Conservation (phyloP, 805 yeast genomes). For the Lachancea cidri region DNA sequence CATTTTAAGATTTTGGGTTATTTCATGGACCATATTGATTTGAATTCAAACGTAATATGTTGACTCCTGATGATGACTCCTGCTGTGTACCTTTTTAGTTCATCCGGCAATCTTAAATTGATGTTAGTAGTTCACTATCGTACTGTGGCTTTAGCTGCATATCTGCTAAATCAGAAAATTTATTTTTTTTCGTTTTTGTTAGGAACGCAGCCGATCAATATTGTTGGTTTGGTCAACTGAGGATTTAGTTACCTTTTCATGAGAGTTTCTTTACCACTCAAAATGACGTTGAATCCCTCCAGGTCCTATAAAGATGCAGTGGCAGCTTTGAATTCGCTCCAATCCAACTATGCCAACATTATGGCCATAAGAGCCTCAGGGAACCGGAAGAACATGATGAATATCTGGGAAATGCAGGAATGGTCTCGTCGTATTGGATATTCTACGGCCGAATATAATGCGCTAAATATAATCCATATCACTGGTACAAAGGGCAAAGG, state of each 20-base stretch:
- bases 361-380: conserved; percentile 78
- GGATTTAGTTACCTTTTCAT: conserved; percentile 1
- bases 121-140: no score
- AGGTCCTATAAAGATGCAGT: conserved; percentile 64
- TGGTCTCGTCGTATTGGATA: conserved; percentile 73
- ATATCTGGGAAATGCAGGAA: conserved; percentile 81
- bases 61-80: no score
- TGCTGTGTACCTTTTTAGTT: no score
- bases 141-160: no score
- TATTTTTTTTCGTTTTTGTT: no score
- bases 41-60: no score
- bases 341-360: conserved; percentile 84
- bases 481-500: conserved; percentile 99
- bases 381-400: conserved; percentile 53
- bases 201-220: no score
- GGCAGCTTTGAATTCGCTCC: conserved; percentile 74
- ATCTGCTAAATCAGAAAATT: no score
- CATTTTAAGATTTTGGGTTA: no score
- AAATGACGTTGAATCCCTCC: conserved; percentile 6
- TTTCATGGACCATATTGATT: no score
- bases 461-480: conserved; percentile 76
- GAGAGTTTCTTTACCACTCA: conserved; percentile 7
- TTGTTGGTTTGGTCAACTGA: no score
- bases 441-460: conserved; percentile 59
- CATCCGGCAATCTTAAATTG: no score